Conservation (phyloP, 345 rosid species). For the Brassica rapa region DNA sequence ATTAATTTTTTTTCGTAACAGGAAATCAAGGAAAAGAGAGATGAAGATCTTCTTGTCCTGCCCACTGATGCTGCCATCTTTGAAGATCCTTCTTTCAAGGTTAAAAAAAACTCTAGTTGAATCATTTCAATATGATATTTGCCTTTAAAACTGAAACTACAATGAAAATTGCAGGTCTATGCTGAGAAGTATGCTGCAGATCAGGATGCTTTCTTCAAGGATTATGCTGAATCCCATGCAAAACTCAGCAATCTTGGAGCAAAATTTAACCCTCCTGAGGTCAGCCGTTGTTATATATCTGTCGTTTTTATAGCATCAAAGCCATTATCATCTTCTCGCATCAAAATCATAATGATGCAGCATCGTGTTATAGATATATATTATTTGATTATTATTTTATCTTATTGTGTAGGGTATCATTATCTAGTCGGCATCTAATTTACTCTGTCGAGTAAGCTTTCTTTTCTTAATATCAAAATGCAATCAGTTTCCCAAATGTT, state of each 20-base stretch:
- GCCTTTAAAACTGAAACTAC: conserved; percentile 22
- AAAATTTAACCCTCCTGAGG: conserved; percentile 94
- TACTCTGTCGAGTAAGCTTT: conserved; percentile 22
- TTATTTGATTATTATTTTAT: background rate
- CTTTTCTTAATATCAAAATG: background rate
- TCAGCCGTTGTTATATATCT: conserved; percentile 35
- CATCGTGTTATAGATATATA: background rate
- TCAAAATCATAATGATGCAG: background rate
- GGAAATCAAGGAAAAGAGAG: conserved; percentile 82
- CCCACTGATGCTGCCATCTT: conserved; percentile 94
- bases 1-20: conserved; percentile 21
- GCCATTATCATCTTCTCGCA: conserved; percentile 6
- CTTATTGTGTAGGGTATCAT: conserved; percentile 28
- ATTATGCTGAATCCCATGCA: conserved; percentile 94
- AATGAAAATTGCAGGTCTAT: conserved; percentile 56
- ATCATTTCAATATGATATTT: conserved; percentile 6
- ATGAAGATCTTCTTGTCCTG: conserved; percentile 82
- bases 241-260: conserved; percentile 95
- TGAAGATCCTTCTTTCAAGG: conserved; percentile 92
- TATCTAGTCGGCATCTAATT: conserved; percentile 17
- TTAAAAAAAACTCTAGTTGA: conserved; percentile 30
- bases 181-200: conserved; percentile 92
- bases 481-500: background rate
- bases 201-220: conserved; percentile 79
- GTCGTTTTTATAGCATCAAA: conserved; percentile 57